Evolutionary conservation across 495 filamentous ascomycete species (phyloP).

Genomic region (Lasiosphaeriaceae sp.): DNA sequence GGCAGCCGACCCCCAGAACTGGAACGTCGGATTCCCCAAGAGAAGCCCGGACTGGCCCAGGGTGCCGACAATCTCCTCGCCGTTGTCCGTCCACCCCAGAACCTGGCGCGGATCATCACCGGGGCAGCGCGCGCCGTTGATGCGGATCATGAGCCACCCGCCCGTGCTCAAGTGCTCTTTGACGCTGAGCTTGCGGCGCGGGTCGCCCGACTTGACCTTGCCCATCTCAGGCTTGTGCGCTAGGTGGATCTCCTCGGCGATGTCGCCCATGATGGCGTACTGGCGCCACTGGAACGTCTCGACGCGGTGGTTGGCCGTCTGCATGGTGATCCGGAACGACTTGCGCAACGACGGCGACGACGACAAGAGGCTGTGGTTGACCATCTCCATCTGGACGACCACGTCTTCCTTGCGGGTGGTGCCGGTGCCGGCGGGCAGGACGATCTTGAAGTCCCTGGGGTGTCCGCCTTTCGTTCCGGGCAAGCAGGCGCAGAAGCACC

Average conservation of each 20-base stretch:
- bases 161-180: not conserved
- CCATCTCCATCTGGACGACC: too few relatives aligned
- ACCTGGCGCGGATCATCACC: not conserved
- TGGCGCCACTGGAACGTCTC: too few relatives aligned
- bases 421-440: not conserved
- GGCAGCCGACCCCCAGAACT: slow-evolving; percentile 11
- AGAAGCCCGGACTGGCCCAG: not conserved
- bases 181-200: not conserved
- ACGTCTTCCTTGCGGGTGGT: not conserved
- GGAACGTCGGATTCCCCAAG: slow-evolving; percentile 2
- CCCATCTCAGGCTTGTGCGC: slow-evolving; percentile 2
- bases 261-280: too few relatives aligned
- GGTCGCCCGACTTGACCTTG: slow-evolving; percentile 1
- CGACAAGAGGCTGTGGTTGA: too few relatives aligned
- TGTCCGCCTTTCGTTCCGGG: not conserved
- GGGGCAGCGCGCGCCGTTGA: not conserved
- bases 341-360: too few relatives aligned
- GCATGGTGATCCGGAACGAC: too few relatives aligned
- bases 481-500: not conserved
- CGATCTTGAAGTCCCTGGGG: slow-evolving; percentile 3
- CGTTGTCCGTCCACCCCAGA: slow-evolving; percentile 3
- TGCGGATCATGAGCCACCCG: slow-evolving; percentile 6
- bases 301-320: too few relatives aligned
- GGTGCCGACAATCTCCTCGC: slow-evolving; percentile 12
- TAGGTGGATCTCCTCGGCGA: not conserved